These are phyloP conservation scores for Rhodocollybia butyracea DNA, from an alignment of 768 basidiomycete genomes.

Conservation along the genomic window DNA sequence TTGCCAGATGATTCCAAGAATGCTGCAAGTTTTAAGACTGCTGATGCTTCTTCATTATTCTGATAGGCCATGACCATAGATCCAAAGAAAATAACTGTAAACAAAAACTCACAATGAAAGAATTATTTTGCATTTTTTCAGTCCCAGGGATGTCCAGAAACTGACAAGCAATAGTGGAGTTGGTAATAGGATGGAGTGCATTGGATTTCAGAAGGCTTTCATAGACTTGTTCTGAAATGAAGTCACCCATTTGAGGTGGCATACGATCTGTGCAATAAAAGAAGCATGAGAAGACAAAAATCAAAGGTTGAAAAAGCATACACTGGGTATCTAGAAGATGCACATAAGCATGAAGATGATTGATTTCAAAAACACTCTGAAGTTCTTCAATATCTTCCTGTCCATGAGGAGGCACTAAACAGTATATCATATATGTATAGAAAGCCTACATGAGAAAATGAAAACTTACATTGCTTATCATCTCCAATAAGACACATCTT, in stretches of 20 bases:
- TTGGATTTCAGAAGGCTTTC: constrained; percentile 54
- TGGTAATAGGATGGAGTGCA: constrained; percentile 45
- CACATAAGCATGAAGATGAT: constrained; percentile 47
- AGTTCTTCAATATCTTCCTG: constrained; percentile 63
- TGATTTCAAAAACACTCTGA: constrained; percentile 76
- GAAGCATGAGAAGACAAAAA: constrained; percentile 8
- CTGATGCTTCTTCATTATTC: constrained; percentile 59
- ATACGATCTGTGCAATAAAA: constrained; percentile 60
- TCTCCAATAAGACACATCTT: constrained; percentile 67
- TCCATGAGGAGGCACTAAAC: constrained; percentile 75
- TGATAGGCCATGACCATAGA: constrained; percentile 21
- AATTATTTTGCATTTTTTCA: constrained; percentile 29
- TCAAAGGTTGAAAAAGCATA: constrained; percentile 25
- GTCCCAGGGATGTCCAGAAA: constrained; percentile 57
- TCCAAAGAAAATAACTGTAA: background rate
- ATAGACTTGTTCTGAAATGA: constrained; percentile 72
- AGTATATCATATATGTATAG: constrained; percentile 4
- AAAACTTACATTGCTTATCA: constrained; percentile 57
- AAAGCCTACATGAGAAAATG: too few relatives aligned
- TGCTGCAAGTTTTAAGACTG: constrained; percentile 53
- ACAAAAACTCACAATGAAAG: constrained; percentile 30
- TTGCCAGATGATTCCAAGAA: constrained; percentile 49
- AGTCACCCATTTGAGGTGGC: constrained; percentile 74
- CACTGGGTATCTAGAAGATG: constrained; percentile 75
- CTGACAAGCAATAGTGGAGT: constrained; percentile 45